Evolutionary conservation across 805 yeast species (phyloP).

Genomic region (Hanseniaspora guilliermondii): DNA sequence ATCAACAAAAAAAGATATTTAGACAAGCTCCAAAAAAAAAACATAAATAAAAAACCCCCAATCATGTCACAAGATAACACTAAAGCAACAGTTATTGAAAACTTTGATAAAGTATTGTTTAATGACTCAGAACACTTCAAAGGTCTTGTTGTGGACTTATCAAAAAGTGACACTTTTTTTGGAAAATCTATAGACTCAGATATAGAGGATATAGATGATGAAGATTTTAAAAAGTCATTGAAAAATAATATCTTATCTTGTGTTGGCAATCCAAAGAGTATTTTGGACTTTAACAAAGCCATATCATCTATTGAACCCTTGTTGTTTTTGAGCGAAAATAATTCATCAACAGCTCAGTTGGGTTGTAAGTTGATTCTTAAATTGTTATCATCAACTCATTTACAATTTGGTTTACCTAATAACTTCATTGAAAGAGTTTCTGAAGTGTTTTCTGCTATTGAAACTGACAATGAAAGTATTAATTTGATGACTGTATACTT

Average conservation of each 20-base stretch:
- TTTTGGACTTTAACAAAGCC: slow-evolving; percentile 6
- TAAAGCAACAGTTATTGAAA: slow-evolving; percentile 2
- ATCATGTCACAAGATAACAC: not conserved
- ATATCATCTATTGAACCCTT: slow-evolving; percentile 3
- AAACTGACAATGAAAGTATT: slow-evolving; percentile 3
- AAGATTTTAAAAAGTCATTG: not conserved
- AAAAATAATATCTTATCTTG: not conserved
- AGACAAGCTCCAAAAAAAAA: not conserved
- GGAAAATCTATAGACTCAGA: not conserved
- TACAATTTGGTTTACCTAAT: slow-evolving; percentile 1
- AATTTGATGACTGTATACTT: slow-evolving; percentile 1
- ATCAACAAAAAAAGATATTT: not conserved
- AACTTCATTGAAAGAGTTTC: not conserved
- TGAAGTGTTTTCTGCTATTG: not conserved
- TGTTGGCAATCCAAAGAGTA: not conserved
- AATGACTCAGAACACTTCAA: slow-evolving; percentile 11
- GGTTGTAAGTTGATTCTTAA: slow-evolving; percentile 2
- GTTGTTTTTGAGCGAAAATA: not conserved
- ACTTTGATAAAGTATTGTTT: slow-evolving; percentile 6
- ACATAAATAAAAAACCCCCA: no score
- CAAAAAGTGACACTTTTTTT: slow-evolving; percentile 1
- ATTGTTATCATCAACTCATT: not conserved
- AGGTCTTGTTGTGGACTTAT: slow-evolving; percentile 2
- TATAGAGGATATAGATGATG: not conserved
- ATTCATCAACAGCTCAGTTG: not conserved